These are phyloP conservation scores for Sicyos baderoa DNA, from an alignment of 306 rosid species.

Conservation along the genomic window DNA sequence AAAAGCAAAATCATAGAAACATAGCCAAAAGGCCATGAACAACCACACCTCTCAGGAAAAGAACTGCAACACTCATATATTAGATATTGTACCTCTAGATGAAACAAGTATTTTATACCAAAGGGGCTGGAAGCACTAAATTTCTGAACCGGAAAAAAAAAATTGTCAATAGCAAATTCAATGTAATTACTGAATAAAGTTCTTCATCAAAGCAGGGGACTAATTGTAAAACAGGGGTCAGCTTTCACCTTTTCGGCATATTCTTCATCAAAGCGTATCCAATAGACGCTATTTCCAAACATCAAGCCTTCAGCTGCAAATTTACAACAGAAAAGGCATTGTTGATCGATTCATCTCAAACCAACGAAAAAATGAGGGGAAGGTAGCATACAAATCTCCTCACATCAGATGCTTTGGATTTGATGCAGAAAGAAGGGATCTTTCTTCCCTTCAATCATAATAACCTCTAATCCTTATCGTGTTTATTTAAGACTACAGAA, in stretches of 20 bases:
- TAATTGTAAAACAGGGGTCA: neutral
- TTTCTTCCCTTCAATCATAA: neutral
- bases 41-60: neutral
- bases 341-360: constrained; percentile 18
- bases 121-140: constrained; percentile 80
- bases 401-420: neutral
- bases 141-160: constrained; percentile 48
- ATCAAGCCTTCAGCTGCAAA: constrained; percentile 74
- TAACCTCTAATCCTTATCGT: neutral
- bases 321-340: constrained; percentile 31
- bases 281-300: constrained; percentile 84
- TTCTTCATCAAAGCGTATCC: constrained; percentile 84
- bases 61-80: neutral
- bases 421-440: neutral
- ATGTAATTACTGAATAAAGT: neutral
- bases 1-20: neutral
- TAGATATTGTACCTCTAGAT: constrained; percentile 58
- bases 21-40: neutral
- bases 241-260: constrained; percentile 60
- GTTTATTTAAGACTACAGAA: neutral
- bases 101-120: constrained; percentile 87
- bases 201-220: neutral
- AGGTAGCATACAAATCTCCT: neutral
- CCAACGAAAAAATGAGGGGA: neutral
- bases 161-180: constrained; percentile 20